Conservation (phyloP, 768 basidiomycete species). For the Nidularia sp. region DNA sequence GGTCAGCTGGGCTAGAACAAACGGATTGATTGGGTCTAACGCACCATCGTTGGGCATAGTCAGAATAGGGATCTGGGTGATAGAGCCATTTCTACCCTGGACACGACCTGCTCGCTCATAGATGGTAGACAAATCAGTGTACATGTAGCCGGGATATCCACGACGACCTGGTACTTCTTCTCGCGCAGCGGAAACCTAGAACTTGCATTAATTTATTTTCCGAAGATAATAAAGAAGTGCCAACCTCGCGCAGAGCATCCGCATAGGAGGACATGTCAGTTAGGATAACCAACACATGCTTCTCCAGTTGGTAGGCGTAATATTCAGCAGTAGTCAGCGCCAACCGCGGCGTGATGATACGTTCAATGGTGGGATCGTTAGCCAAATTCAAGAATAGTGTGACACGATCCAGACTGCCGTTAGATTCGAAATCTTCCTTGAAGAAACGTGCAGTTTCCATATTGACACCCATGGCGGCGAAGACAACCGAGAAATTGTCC, state of each 20-base stretch:
- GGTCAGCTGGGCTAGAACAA: too few species aligned
- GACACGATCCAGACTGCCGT: conserved; percentile 94
- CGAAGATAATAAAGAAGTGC: conserved; percentile 19
- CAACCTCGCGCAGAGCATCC: conserved; percentile 89
- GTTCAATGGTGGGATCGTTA: conserved; percentile 98
- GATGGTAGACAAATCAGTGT: conserved; percentile 98
- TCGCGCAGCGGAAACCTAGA: conserved; percentile 91
- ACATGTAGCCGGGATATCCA: conserved; percentile 98
- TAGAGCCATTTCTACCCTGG: conserved; percentile 95
- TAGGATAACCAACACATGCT: conserved; percentile 97
- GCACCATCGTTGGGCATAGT: conserved; percentile 99
- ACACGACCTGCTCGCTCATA: conserved; percentile 99
- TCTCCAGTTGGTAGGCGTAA: conserved; percentile 99
- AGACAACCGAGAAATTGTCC: conserved; percentile 99
- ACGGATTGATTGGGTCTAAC: too few species aligned
- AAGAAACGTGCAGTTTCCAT: conserved; percentile 99
- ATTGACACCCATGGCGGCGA: conserved; percentile 99
- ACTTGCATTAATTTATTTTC: conserved; percentile 9
- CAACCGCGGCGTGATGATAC: conserved; percentile 98
- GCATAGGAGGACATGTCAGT: conserved; percentile 99
- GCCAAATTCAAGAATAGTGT: conserved; percentile 98
- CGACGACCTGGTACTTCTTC: conserved; percentile 99
- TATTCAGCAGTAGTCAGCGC: conserved; percentile 98
- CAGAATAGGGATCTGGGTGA: conserved; percentile 98
- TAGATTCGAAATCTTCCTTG: conserved; percentile 99